phyloP scores from a whole-genome alignment of 2,329 filamentous ascomycete species.

The Aspergillus sergii region DNA sequence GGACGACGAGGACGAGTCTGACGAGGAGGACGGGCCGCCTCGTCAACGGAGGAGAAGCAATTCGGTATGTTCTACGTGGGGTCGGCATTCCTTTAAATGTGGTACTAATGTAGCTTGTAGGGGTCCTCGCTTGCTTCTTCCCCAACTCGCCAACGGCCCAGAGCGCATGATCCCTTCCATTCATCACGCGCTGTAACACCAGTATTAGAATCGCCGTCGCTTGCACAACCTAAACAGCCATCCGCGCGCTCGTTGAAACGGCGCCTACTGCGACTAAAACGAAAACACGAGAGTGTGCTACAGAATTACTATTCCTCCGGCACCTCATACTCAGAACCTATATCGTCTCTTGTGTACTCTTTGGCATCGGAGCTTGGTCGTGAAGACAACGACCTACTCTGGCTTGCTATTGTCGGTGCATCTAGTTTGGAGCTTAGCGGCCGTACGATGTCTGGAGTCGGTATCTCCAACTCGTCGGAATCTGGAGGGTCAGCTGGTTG shows the following conservation, averaged over 20 bases:
- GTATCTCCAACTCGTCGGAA: conserved; percentile 59
- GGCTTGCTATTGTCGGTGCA: conserved; percentile 92
- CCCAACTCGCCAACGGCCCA: conserved; percentile 43
- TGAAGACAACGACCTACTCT: conserved; percentile 94
- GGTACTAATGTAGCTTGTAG: conserved; percentile 24
- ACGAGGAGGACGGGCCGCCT: conserved; percentile 75
- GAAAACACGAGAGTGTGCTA: conserved; percentile 75
- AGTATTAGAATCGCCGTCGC: conserved; percentile 43
- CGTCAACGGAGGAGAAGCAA: conserved; percentile 83
- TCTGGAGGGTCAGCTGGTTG: conserved; percentile 66
- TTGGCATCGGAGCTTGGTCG: conserved; percentile 91
- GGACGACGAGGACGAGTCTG: conserved; percentile 66
- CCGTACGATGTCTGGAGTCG: conserved; percentile 77
- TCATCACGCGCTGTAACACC: conserved; percentile 51
- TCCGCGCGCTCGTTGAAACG: conserved; percentile 73
- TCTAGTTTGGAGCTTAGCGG: conserved; percentile 93
- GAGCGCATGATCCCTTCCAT: conserved; percentile 46
- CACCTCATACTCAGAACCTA: conserved; percentile 89
- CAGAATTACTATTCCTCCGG: conserved; percentile 84
- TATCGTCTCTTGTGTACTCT: conserved; percentile 92
- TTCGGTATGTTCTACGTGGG: conserved; percentile 59
- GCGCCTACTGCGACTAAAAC: conserved; percentile 72
- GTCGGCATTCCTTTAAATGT: background rate
- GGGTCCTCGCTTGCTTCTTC: conserved; percentile 46
- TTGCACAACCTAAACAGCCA: conserved; percentile 56